Conservation (phyloP, 257 asterid genomes). For the Echites panduratus region DNA sequence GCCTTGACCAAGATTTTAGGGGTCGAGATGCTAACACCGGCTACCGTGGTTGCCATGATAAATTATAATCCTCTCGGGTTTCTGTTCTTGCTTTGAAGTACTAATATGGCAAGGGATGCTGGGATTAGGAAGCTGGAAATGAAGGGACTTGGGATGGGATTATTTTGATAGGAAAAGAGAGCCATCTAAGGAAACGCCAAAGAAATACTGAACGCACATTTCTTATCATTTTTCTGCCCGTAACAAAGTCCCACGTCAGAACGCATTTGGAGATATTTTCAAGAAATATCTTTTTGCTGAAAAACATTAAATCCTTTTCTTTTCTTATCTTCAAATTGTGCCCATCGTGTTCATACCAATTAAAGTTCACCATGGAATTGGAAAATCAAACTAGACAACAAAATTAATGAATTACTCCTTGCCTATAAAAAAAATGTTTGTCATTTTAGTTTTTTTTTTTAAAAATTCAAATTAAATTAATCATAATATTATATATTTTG, state of each 20-base stretch:
- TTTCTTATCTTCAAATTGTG: not conserved
- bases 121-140: not conserved
- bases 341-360: not conserved
- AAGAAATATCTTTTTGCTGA: not conserved
- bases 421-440: too few species aligned
- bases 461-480: too few species aligned
- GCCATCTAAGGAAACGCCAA: not conserved
- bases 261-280: not conserved
- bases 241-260: slow-evolving; percentile 28
- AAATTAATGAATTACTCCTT: too few species aligned
- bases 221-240: slow-evolving; percentile 50
- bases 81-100: not conserved
- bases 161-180: not conserved
- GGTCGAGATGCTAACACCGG: slow-evolving; percentile 52
- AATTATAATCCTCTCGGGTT: not conserved
- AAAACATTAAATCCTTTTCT: too few species aligned
- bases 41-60: slow-evolving; percentile 54
- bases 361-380: not conserved
- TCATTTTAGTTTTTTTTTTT: too few species aligned
- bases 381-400: not conserved
- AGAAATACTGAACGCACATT: slow-evolving; percentile 33
- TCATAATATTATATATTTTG: too few species aligned
- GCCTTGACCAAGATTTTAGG: slow-evolving; percentile 37
- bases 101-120: too few species aligned
- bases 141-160: not conserved